Conservation (phyloP, 148 eudicot species). For the Rhododendron simsii region DNA sequence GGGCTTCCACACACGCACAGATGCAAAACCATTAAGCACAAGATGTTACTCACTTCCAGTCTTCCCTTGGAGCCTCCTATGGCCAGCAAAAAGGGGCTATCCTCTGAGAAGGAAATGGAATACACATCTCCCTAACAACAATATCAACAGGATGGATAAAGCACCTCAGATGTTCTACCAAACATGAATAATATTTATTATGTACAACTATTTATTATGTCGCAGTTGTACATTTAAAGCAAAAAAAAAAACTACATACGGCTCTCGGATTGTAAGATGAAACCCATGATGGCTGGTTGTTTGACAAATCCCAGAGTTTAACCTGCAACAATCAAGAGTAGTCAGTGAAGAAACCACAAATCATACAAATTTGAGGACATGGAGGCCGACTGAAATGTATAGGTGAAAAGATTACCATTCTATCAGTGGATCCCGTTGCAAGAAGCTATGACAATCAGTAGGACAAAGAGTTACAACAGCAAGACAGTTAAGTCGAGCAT, state of each 20-base stretch:
- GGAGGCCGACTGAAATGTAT: background rate
- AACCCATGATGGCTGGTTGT: conserved; percentile 66
- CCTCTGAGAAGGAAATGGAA: conserved; percentile 72
- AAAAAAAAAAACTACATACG: conserved; percentile 48
- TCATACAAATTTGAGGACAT: background rate
- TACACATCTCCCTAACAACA: conserved; percentile 77
- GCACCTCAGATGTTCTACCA: background rate
- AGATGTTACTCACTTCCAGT: conserved; percentile 49
- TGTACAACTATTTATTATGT: background rate
- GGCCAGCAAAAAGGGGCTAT: conserved; percentile 69
- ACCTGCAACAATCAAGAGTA: conserved; percentile 28
- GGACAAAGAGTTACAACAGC: conserved; percentile 13
- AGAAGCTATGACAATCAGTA: conserved; percentile 44
- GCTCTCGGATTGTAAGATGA: conserved; percentile 75
- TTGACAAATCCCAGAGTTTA: conserved; percentile 78
- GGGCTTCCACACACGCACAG: background rate
- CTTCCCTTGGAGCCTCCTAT: conserved; percentile 90
- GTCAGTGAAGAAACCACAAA: background rate
- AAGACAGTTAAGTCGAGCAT: background rate
- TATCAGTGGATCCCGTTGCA: conserved; percentile 84
- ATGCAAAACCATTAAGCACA: too few species aligned
- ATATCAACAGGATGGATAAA: conserved; percentile 45
- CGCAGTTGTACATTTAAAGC: background rate
- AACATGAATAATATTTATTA: background rate
- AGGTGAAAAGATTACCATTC: conserved; percentile 33